phyloP scores from a whole-genome alignment of 352 stramenopile genomes.

The Pilasporangium apinafurcum region DNA sequence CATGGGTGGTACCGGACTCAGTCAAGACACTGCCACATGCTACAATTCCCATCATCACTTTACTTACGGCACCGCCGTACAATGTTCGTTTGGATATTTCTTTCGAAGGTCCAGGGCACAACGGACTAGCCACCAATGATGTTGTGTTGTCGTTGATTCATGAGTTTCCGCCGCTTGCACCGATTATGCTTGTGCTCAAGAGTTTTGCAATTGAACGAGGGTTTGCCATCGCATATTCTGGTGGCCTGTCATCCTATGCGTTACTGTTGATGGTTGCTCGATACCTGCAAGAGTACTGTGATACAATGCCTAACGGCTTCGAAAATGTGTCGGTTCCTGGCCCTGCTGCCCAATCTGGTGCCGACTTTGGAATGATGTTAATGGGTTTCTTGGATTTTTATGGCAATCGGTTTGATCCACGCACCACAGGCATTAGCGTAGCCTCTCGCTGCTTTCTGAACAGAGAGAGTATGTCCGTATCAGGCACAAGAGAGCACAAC shows the following conservation, averaged over 20 bases:
- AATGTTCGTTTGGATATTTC: constrained; percentile 93
- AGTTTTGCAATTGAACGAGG: constrained; percentile 90
- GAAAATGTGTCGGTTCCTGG: constrained; percentile 57
- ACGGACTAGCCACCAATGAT: constrained; percentile 93
- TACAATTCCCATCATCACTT: constrained; percentile 96
- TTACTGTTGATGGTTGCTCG: constrained; percentile 94
- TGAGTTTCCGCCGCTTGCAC: constrained; percentile 90
- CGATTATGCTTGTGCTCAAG: constrained; percentile 97
- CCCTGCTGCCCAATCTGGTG: constrained; percentile 51
- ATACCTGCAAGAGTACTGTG: constrained; percentile 87
- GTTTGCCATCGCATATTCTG: constrained; percentile 93
- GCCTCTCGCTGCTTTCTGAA: constrained; percentile 78
- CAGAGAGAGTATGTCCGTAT: constrained; percentile 42
- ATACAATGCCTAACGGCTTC: constrained; percentile 58
- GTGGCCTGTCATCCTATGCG: constrained; percentile 95
- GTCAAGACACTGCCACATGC: constrained; percentile 97
- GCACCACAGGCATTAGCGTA: constrained; percentile 87
- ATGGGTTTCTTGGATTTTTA: constrained; percentile 98
- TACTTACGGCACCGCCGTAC: constrained; percentile 77
- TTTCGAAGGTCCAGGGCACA: constrained; percentile 95
- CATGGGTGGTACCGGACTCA: constrained; percentile 89
- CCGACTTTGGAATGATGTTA: constrained; percentile 93
- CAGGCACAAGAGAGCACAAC: constrained; percentile 12
- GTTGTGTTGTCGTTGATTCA: constrained; percentile 91
- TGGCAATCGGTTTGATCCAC: constrained; percentile 91